These are phyloP conservation scores for Penicillium sp. DNA, from an alignment of 2,329 filamentous ascomycete species.

Conservation along the genomic window DNA sequence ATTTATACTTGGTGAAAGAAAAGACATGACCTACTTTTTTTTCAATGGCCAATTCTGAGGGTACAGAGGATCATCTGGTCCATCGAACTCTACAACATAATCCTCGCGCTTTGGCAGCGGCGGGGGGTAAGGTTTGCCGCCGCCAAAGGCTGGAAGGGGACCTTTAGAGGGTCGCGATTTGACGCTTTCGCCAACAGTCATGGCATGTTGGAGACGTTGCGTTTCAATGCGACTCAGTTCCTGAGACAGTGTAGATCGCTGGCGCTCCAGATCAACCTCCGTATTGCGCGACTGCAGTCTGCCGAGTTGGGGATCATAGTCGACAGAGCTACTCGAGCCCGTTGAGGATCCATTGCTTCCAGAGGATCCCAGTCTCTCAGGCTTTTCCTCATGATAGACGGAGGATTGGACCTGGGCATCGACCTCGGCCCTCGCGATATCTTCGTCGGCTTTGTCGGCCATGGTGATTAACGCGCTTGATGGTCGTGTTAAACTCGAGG, in stretches of 20 bases:
- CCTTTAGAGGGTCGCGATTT: conserved; percentile 22
- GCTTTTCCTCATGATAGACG: conserved; percentile 9
- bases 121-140: conserved; percentile 50
- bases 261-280: conserved; percentile 30
- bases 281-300: conserved; percentile 30
- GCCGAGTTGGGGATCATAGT: conserved; percentile 26
- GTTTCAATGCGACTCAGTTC: conserved; percentile 31
- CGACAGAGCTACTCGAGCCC: conserved; percentile 26
- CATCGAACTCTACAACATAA: conserved; percentile 56
- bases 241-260: conserved; percentile 21
- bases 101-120: conserved; percentile 49
- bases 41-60: conserved; percentile 51
- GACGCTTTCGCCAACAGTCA: conserved; percentile 30
- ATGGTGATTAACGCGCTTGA: conserved; percentile 5
- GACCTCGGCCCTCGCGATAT: conserved; percentile 10
- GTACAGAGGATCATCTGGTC: conserved; percentile 49
- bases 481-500: not conserved
- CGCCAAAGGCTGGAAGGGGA: conserved; percentile 28
- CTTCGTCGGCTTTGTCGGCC: conserved; percentile 5
- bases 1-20: not conserved
- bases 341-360: conserved; percentile 15
- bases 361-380: conserved; percentile 12
- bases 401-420: conserved; percentile 7
- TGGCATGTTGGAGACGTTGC: conserved; percentile 38
- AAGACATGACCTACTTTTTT: conserved; percentile 39